Evolutionary conservation across 208 protist genomes (phyloP), one percentile per base, ranked within the genome.

Genomic region (Acanthamoeba sp.): DNA sequence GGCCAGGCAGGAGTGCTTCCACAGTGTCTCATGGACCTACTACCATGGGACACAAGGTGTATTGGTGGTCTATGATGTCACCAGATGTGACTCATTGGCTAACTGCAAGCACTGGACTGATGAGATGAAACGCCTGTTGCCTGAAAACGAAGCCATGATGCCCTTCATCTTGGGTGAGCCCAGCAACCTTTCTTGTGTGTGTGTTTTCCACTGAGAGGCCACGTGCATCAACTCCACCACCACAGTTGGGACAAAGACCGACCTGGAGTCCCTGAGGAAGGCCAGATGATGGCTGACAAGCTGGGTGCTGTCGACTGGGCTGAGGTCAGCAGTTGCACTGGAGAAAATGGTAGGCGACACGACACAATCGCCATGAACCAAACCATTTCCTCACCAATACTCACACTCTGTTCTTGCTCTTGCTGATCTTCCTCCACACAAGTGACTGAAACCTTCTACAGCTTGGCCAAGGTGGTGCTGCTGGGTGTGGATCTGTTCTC

Each of bases 1-100:
- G 27, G 97, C 96, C 1, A 96, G 97, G 5, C 96, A 97, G 95
- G 97, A 98, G 71, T 93, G 97, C 34, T 98, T 98, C 76, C 93
- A 95, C 52, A 97, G 96, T 12, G 96, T 97, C 24, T 97, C 96
- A 29, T 78, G 80, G 16, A 80, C 80, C 59, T 97, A 96, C 76
- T 97, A 97, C 87, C 95, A 96, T 55, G 97, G 97, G n/a, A 95
- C 96, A 40, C 96, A 96, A 59, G 96, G 97, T 42, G 76, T 97
- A 12, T 62, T 97, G 3, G 36, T 96, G 36, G 94, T 93, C 27
- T 96, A 95, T 40, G 95, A 96, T 38, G 45, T 96, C 14, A 91
- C 85, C 36, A 0, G 0, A 4, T 38, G 71, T 3, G 4, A n/a
- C 6, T 50, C 71, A 9, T 80, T 12, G 22, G 38, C 27, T 34